Percentiles rank a stretch among this genome's conserved stretches.
phyloP scores from a whole-genome alignment of 805 yeast genomes.

The Ogataea salicorniae region DNA sequence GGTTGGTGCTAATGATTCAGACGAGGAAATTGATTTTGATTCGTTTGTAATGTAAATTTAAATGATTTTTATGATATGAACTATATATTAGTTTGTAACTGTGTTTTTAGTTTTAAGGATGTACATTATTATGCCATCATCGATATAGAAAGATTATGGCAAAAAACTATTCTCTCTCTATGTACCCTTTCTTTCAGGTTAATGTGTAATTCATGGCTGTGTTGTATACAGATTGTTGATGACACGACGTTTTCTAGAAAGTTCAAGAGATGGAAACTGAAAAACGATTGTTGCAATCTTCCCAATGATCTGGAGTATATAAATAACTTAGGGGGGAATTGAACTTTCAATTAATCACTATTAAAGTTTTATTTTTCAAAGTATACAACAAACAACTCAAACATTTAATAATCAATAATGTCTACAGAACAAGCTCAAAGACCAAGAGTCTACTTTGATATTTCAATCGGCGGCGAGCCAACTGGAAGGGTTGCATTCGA shows the following conservation, averaged over 20 bases:
- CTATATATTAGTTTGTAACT: background rate
- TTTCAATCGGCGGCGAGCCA: constrained; percentile 63
- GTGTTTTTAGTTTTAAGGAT: background rate
- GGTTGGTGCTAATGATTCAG: background rate
- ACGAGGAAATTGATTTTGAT: constrained; percentile 1
- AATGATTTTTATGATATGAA: too few relatives aligned
- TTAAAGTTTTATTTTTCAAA: too few relatives aligned
- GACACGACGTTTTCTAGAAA: constrained; percentile 1
- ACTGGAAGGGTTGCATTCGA: constrained; percentile 79
- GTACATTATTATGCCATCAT: too few relatives aligned
- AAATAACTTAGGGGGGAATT: too few relatives aligned
- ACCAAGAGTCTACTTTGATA: constrained; percentile 70
- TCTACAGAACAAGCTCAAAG: constrained; percentile 13
- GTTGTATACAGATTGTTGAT: too few relatives aligned
- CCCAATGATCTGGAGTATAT: too few relatives aligned
- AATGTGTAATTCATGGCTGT: too few relatives aligned
- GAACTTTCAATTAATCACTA: too few relatives aligned
- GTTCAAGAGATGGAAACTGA: background rate
- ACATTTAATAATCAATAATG: background rate
- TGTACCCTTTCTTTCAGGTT: too few relatives aligned
- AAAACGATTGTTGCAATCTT: background rate
- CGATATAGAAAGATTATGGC: too few relatives aligned
- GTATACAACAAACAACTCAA: too few relatives aligned
- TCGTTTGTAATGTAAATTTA: background rate
- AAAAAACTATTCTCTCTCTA: too few relatives aligned